phyloP scores from a whole-genome alignment of 2,329 filamentous ascomycete species.

The Ophiostoma sp. region DNA sequence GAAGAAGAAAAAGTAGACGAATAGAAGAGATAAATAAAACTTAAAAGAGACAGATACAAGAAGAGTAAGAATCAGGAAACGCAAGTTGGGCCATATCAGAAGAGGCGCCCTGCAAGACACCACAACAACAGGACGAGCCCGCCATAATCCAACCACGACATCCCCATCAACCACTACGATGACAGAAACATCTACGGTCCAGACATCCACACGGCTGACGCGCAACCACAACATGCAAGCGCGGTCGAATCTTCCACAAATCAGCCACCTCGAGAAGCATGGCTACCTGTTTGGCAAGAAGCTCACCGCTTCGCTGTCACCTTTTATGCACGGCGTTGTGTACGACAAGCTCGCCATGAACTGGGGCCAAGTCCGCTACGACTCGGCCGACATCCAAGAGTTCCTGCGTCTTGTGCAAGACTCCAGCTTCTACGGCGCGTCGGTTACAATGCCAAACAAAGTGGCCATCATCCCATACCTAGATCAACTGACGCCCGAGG shows the following conservation, averaged over 20 bases:
- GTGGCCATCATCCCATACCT: slow-evolving; percentile 67
- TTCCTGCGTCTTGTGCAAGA: slow-evolving; percentile 50
- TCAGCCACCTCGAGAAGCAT: slow-evolving; percentile 38
- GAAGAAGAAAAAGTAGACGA: neutral
- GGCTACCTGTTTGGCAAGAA: slow-evolving; percentile 55
- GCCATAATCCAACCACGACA: too few relatives aligned
- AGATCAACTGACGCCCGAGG: slow-evolving; percentile 68
- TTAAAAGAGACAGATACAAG: too few relatives aligned
- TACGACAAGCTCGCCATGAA: slow-evolving; percentile 46
- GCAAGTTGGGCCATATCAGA: too few relatives aligned
- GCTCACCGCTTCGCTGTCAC: slow-evolving; percentile 50
- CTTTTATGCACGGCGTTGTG: slow-evolving; percentile 49
- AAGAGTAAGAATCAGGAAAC: too few relatives aligned
- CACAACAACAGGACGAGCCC: too few relatives aligned
- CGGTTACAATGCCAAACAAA: slow-evolving; percentile 82
- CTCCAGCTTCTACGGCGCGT: slow-evolving; percentile 60
- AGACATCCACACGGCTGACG: neutral
- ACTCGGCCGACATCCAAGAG: slow-evolving; percentile 44
- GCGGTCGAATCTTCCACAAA: neutral
- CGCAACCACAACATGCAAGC: neutral
- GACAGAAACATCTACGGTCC: neutral
- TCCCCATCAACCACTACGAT: neutral
- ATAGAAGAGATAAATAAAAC: neutral
- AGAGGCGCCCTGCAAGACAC: too few relatives aligned
- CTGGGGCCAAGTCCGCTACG: slow-evolving; percentile 49